Conservation (phyloP, 805 yeast species). For the Wickerhamiella cacticola region DNA sequence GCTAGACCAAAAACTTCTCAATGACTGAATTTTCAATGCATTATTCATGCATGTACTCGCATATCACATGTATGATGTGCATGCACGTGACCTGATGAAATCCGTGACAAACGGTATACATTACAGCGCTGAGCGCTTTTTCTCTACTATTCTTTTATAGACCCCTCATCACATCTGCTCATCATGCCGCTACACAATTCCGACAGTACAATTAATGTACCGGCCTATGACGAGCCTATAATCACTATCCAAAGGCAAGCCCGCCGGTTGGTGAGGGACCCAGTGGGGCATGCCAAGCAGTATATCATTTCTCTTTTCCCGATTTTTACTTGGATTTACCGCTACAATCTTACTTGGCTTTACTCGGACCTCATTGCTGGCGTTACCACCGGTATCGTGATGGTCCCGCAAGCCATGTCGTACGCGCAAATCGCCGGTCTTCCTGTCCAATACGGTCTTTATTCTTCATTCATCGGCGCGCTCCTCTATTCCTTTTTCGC, state of each 20-base stretch:
- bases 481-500: constrained; percentile 83
- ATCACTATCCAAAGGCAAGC: constrained; percentile 16
- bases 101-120: no score
- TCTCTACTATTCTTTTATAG: no score
- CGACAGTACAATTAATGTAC: constrained; percentile 7
- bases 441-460: constrained; percentile 73
- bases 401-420: constrained; percentile 94
- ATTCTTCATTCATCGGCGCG: constrained; percentile 86
- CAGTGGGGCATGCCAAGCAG: constrained; percentile 22
- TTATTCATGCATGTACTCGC: not conserved
- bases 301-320: constrained; percentile 66
- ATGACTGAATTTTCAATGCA: constrained; percentile 4
- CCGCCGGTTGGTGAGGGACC: constrained; percentile 16
- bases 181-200: not conserved
- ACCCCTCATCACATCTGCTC: no score
- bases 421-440: constrained; percentile 80
- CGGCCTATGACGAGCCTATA: constrained; percentile 11
- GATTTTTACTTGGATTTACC: constrained; percentile 68
- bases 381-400: constrained; percentile 81
- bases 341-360: constrained; percentile 71
- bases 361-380: constrained; percentile 82
- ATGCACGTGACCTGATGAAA: constrained; percentile 11
- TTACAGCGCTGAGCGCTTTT: no score
- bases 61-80: constrained; percentile 6
- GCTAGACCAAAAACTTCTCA: no score